phyloP scores from a whole-genome alignment of 352 stramenopile genomes.

The Globisporangium cystogenes region DNA sequence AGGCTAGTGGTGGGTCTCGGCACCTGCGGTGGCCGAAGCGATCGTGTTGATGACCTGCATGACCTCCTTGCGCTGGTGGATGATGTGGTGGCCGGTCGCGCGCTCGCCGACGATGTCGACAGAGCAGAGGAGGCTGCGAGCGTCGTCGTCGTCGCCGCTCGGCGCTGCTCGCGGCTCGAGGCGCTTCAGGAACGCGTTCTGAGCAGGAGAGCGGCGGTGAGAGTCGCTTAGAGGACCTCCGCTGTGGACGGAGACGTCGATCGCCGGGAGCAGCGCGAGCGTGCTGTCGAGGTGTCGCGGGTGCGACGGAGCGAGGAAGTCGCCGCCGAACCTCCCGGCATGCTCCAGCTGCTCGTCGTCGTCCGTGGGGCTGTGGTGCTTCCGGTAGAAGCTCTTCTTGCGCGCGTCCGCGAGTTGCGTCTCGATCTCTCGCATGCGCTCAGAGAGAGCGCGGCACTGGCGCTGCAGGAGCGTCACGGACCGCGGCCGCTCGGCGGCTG shows the following conservation, averaged over 20 bases:
- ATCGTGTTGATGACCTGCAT: constrained; percentile 18
- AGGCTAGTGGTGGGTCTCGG: too few relatives aligned
- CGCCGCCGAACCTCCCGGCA: not conserved
- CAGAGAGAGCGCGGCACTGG: constrained; percentile 24
- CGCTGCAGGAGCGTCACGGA: constrained; percentile 32
- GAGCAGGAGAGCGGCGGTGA: constrained; percentile 39
- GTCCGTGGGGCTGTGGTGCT: not conserved
- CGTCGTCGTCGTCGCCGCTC: not conserved
- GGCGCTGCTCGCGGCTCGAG: constrained; percentile 8
- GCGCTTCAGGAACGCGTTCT: constrained; percentile 56
- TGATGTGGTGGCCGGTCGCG: constrained; percentile 15
- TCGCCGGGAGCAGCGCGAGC: constrained; percentile 1
- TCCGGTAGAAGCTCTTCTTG: constrained; percentile 28
- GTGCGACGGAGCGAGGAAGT: too few relatives aligned
- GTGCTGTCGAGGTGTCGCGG: not conserved
- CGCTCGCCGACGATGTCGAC: not conserved
- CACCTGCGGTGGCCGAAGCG: not conserved
- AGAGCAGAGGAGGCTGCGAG: too few relatives aligned
- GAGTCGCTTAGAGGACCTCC: constrained; percentile 3
- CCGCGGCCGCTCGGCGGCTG: constrained; percentile 21
- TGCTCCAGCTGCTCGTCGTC: constrained; percentile 4
- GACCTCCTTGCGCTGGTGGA: constrained; percentile 29
- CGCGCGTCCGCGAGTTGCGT: constrained; percentile 15
- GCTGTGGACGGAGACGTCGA: constrained; percentile 11
- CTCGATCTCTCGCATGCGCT: constrained; percentile 37